Base-by-base conservation (phyloP, 2,329 filamentous ascomycete species). In the Sporothrix sp. region DNA sequence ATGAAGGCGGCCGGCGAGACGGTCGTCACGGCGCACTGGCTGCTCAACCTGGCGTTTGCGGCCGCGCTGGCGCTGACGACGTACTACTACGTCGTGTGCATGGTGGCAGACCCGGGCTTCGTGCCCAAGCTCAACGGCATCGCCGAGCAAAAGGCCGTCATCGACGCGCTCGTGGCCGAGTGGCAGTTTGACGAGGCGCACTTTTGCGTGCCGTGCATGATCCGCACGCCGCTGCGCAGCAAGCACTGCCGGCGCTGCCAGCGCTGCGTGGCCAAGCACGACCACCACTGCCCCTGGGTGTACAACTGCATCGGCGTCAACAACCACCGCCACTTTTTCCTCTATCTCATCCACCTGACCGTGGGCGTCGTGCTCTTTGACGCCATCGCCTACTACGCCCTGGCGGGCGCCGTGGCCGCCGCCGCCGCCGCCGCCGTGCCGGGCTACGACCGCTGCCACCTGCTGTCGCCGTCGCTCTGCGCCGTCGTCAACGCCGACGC, bases 201-300 rank as follows among this genome's bases (percentile, higher is more conserved):
- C 65, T 98, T 97, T 62, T 98, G 93, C 66, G 83, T 94, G 25
- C 81, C 81, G 43, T 98, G 93, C 70, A 95, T 97, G 90, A 87
- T 95, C 59, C 80, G 91, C 49, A 91, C 86, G 58, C 93, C 93
- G 3, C 70, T 98, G 54, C 80, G 93, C 58, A 95, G 90, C 70
- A 98, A 97, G 72, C 93, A 98, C 68, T 98, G 93, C 70, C 85
- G 84, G 62, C 78, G 87, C 54, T 98, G 93, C 65, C 81, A 85
- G 60, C 85, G 91, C 57, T 98, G 93, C 65, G 87, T 98, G 49
- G 89, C 91, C 50, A 95, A 94, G 67, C 88, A 95, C 68, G 93
- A 98, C 63, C 93, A 98, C 62, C 93, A 98, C 64, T 98, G 93
- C 62, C 93, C 93, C 0, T 98, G 93, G 93, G 87, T 97, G 21